phyloP scores from a whole-genome alignment of 2,329 filamentous ascomycete species.

The Colletotrichum sojae region DNA sequence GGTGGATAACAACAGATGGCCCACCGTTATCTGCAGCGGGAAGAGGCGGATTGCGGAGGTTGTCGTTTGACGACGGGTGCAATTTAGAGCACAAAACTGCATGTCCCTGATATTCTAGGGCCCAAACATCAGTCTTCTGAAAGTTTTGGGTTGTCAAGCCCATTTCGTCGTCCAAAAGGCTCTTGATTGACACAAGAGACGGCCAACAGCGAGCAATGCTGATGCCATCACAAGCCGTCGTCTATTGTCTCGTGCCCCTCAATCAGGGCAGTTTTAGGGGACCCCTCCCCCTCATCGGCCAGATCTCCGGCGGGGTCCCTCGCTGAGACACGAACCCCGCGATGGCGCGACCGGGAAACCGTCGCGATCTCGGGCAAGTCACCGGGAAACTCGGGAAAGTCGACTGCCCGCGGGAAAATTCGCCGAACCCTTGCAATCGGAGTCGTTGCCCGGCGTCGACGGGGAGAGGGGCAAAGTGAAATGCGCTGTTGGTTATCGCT shows the following conservation, averaged over 20 bases:
- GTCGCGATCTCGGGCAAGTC: slow-evolving; percentile 15
- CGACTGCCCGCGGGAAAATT: slow-evolving; percentile 16
- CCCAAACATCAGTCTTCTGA: neutral
- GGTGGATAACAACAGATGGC: slow-evolving; percentile 33
- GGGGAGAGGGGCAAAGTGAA: no score
- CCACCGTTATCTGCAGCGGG: slow-evolving; percentile 38
- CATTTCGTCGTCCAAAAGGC: neutral
- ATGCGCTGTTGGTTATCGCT: no score
- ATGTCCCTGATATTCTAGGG: neutral
- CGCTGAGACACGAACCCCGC: slow-evolving; percentile 13
- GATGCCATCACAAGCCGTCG: neutral
- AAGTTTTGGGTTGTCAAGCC: neutral
- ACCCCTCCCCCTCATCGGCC: neutral
- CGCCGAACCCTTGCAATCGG: slow-evolving; percentile 28
- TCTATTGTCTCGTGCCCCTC: neutral
- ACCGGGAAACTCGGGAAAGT: slow-evolving; percentile 16
- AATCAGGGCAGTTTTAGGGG: neutral
- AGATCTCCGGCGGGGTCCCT: slow-evolving; percentile 15
- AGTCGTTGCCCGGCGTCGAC: neutral
- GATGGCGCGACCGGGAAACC: slow-evolving; percentile 21
- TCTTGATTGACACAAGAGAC: neutral
- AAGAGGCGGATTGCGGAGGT: slow-evolving; percentile 24
- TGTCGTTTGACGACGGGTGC: neutral
- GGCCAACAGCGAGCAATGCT: no score
- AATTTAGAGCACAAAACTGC: neutral